Percentiles rank a stretch among this genome's conserved stretches.
Conservation (phyloP, 2,329 filamentous ascomycete species). For the Fusarium globosum region DNA sequence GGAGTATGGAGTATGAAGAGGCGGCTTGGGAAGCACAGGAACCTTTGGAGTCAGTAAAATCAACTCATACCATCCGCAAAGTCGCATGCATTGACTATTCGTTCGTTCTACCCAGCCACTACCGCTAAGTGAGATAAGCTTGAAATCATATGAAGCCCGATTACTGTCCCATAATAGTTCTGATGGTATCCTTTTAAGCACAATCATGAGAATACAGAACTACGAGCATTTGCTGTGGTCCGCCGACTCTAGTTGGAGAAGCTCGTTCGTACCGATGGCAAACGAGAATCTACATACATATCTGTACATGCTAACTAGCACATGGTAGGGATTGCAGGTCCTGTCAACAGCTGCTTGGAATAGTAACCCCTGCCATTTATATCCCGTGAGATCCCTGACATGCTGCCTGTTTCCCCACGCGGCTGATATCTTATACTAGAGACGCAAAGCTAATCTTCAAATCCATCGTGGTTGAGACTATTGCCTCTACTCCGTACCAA, state of each 20-base stretch:
- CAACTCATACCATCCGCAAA: neutral
- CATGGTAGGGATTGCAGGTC: neutral
- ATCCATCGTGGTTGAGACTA: slow-evolving; percentile 19
- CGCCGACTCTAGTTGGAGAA: neutral
- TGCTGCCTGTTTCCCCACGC: slow-evolving; percentile 15
- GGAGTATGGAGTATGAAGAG: slow-evolving; percentile 10
- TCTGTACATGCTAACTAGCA: neutral
- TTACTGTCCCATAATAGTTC: neutral
- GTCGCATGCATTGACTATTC: neutral
- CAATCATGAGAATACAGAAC: neutral
- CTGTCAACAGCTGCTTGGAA: slow-evolving; percentile 4
- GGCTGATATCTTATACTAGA: slow-evolving; percentile 15
- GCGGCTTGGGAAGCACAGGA: neutral
- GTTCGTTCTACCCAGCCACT: neutral
- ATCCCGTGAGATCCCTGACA: slow-evolving; percentile 17
- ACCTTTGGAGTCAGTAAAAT: neutral
- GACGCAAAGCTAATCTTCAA: slow-evolving; percentile 32
- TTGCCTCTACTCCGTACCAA: slow-evolving; percentile 13
- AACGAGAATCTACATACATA: slow-evolving; percentile 2
- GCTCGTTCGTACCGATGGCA: neutral
- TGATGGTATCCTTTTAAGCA: neutral
- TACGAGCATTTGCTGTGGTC: neutral
- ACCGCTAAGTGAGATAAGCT: too few species aligned
- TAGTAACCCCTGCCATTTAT: neutral
- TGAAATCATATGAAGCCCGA: neutral